These are phyloP conservation scores for Anastatica hierochuntica DNA, from an alignment of 345 rosid species.

Conservation along the genomic window DNA sequence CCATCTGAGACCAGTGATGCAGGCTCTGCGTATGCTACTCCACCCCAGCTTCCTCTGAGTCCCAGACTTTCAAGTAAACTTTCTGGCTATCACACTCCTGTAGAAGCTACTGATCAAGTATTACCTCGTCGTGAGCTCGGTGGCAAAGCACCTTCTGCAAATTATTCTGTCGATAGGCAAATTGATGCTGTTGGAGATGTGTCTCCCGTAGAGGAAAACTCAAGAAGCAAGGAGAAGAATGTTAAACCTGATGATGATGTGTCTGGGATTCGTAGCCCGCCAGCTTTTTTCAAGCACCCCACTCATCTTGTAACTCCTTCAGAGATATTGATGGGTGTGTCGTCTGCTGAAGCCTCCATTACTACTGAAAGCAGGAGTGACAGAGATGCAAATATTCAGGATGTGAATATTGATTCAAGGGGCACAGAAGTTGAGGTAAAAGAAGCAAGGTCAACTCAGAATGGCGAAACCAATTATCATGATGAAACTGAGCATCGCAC, in stretches of 20 bases:
- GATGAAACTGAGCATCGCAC: slow-evolving; percentile 31
- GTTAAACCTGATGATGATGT: slow-evolving; percentile 37
- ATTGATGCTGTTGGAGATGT: slow-evolving; percentile 29
- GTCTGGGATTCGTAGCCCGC: slow-evolving; percentile 33
- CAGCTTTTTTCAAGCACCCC: slow-evolving; percentile 53
- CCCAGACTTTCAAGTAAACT: slow-evolving; percentile 42
- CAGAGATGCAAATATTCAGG: too few species aligned
- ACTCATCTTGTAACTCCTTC: slow-evolving; percentile 83
- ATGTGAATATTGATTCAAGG: too few species aligned
- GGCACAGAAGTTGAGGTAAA: slow-evolving; percentile 54
- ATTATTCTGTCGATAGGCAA: slow-evolving; percentile 51
- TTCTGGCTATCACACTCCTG: slow-evolving; percentile 38
- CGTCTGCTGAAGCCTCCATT: slow-evolving; percentile 46
- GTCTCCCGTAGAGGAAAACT: slow-evolving; percentile 33
- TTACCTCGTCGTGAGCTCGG: slow-evolving; percentile 35
- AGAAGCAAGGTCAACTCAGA: slow-evolving; percentile 35
- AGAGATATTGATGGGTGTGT: slow-evolving; percentile 54
- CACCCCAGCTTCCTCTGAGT: slow-evolving; percentile 48
- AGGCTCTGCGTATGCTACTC: slow-evolving; percentile 32
- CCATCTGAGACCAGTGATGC: slow-evolving; percentile 36
- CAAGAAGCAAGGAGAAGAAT: slow-evolving; percentile 40
- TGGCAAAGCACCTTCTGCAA: slow-evolving; percentile 32
- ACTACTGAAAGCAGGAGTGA: slow-evolving; percentile 33
- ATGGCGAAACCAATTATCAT: slow-evolving; percentile 34
- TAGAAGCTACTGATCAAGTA: slow-evolving; percentile 36